Evolutionary conservation across 2,329 filamentous ascomycete species (phyloP).

Genomic region (Cryphonectria parasitica): DNA sequence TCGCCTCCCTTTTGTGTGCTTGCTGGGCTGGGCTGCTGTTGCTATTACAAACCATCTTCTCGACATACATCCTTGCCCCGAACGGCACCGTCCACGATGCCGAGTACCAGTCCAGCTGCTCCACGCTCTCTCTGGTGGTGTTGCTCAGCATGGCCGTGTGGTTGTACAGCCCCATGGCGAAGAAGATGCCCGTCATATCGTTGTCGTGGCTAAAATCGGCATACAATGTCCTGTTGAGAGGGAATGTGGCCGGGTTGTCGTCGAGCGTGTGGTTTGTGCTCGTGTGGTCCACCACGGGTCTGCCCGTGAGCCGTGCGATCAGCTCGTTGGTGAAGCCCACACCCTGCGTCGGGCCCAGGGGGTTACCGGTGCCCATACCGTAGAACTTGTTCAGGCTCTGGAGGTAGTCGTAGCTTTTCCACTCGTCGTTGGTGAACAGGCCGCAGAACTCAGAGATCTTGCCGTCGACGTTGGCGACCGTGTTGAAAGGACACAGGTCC

Average conservation of each 20-base stretch:
- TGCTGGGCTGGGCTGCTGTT: neutral
- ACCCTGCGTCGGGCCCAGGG: slow-evolving; percentile 80
- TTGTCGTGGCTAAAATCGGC: slow-evolving; percentile 95
- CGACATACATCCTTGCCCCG: slow-evolving; percentile 78
- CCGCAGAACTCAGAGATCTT: slow-evolving; percentile 72
- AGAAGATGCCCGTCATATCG: slow-evolving; percentile 76
- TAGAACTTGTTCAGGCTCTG: slow-evolving; percentile 84
- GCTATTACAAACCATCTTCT: slow-evolving; percentile 74
- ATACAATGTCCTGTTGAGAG: slow-evolving; percentile 70
- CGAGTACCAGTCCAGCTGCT: slow-evolving; percentile 66
- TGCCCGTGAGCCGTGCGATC: slow-evolving; percentile 74
- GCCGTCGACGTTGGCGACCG: slow-evolving; percentile 62
- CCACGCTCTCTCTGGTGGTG: slow-evolving; percentile 42
- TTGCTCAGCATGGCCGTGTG: slow-evolving; percentile 58
- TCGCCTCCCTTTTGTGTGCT: slow-evolving; percentile 1
- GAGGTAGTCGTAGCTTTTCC: slow-evolving; percentile 80
- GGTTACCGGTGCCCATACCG: slow-evolving; percentile 75
- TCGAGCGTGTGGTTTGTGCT: slow-evolving; percentile 80
- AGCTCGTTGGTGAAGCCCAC: slow-evolving; percentile 89
- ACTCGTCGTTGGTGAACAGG: slow-evolving; percentile 75
- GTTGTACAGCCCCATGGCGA: slow-evolving; percentile 79
- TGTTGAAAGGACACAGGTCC: slow-evolving; percentile 87
- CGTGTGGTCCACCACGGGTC: slow-evolving; percentile 72
- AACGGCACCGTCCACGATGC: slow-evolving; percentile 84
- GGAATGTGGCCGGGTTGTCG: slow-evolving; percentile 69